Percentiles rank a stretch among this genome's conserved stretches.
Conservation (phyloP, 1,139 yeast species). For the Lizanozyma gosingica region DNA sequence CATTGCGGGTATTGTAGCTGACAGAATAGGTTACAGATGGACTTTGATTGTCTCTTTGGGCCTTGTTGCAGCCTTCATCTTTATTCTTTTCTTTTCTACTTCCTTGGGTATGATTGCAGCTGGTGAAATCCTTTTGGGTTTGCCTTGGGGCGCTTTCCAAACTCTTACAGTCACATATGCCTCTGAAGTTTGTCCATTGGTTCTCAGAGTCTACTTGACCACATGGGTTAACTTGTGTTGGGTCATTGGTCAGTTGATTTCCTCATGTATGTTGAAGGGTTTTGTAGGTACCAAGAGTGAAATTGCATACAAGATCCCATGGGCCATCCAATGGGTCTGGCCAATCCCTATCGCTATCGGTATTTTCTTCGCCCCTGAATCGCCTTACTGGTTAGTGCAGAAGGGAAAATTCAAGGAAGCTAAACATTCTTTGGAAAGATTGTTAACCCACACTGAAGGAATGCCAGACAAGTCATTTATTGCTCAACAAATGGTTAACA, state of each 20-base stretch:
- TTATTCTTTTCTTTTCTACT: conserved; percentile 30
- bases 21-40: conserved; percentile 28
- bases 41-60: conserved; percentile 26
- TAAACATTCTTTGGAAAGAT: conserved; percentile 5
- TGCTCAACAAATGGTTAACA: conserved; percentile 29
- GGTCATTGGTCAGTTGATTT: conserved; percentile 32
- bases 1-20: conserved; percentile 29
- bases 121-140: conserved; percentile 28
- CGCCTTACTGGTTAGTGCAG: conserved; percentile 11
- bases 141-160: conserved; percentile 39
- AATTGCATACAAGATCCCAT: conserved; percentile 26
- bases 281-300: conserved; percentile 12
- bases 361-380: conserved; percentile 32
- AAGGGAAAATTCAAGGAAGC: conserved; percentile 6
- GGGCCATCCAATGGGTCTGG: conserved; percentile 37
- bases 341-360: conserved; percentile 31
- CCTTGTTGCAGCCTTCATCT: conserved; percentile 22
- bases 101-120: conserved; percentile 23
- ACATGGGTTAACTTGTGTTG: conserved; percentile 32
- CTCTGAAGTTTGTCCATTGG: conserved; percentile 33
- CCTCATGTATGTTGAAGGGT: conserved; percentile 28
- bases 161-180: conserved; percentile 36
- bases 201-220: conserved; percentile 30
- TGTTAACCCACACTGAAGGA: conserved; percentile 6
- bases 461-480: conserved; percentile 24